A percentile compares a stretch with the other conserved stretches of the same genome.
Evolutionary conservation across 2,329 filamentous ascomycete genomes (phyloP).

Genomic region (Orbilia quercus): DNA sequence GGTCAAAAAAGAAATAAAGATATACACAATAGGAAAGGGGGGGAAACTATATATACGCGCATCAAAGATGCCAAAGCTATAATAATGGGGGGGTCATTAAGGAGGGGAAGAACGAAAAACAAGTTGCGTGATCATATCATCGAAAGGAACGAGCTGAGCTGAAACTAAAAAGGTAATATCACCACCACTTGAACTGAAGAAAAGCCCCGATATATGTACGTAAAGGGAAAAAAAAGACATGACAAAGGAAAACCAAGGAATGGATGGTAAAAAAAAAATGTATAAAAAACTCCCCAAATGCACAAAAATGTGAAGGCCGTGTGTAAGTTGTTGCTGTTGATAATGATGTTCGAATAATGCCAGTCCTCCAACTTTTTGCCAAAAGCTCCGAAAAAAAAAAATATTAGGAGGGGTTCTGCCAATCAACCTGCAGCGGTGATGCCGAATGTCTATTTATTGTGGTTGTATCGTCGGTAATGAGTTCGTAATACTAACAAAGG

Average conservation of each 20-base stretch:
- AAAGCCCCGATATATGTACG: constrained; percentile 11
- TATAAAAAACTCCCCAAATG: constrained; percentile 38
- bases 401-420: constrained; percentile 1
- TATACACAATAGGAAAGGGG: constrained; percentile 23
- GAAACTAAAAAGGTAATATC: constrained; percentile 15
- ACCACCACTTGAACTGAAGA: constrained; percentile 2
- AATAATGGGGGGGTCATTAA: constrained; percentile 32
- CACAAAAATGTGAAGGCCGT: constrained; percentile 22
- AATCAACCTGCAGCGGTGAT: not conserved
- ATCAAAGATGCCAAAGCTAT: constrained; percentile 14
- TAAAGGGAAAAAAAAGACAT: constrained; percentile 20
- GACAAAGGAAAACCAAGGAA: constrained; percentile 13
- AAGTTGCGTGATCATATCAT: constrained; percentile 36
- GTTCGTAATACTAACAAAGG: constrained; percentile 34
- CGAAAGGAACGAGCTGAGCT: constrained; percentile 24
- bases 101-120: constrained; percentile 8
- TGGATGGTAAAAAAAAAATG: constrained; percentile 24
- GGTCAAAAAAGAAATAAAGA: not conserved
- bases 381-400: constrained; percentile 16
- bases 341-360: constrained; percentile 27
- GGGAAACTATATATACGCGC: constrained; percentile 28
- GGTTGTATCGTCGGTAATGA: constrained; percentile 23
- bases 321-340: constrained; percentile 15
- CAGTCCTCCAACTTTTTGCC: constrained; percentile 33
- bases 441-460: constrained; percentile 22